Conservation (phyloP, 371 early-diverging fungal species). For the Rhizomucor miehei region DNA sequence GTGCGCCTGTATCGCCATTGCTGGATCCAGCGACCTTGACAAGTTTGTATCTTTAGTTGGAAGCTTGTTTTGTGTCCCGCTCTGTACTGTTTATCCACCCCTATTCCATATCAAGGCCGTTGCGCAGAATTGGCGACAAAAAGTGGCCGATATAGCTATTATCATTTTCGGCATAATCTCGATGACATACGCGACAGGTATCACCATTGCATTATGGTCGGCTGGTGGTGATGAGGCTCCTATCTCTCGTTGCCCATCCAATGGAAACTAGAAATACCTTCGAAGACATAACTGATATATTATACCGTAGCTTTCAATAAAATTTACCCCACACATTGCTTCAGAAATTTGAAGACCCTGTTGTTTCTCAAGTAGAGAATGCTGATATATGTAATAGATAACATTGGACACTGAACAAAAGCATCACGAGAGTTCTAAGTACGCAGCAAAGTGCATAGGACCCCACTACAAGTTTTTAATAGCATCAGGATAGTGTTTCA, state of each 20-base stretch:
- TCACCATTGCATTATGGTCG: slow-evolving; percentile 73
- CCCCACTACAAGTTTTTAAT: too few species aligned
- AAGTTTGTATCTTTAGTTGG: slow-evolving; percentile 87
- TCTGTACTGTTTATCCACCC: slow-evolving; percentile 81
- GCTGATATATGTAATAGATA: too few species aligned
- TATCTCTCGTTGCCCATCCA: slow-evolving; percentile 33
- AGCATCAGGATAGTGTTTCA: too few species aligned
- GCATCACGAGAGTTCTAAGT: too few species aligned
- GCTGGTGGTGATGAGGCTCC: slow-evolving; percentile 34
- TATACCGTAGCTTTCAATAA: not conserved
- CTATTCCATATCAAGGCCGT: slow-evolving; percentile 74
- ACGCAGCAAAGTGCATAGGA: too few species aligned
- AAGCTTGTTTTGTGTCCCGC: slow-evolving; percentile 56
- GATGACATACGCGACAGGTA: slow-evolving; percentile 74
- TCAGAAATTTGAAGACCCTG: too few species aligned
- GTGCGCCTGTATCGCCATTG: slow-evolving; percentile 70
- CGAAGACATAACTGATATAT: not conserved
- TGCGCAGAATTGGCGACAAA: slow-evolving; percentile 38
- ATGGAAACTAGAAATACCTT: slow-evolving; percentile 11
- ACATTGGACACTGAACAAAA: too few species aligned
- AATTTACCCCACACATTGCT: not conserved
- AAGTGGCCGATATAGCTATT: slow-evolving; percentile 53
- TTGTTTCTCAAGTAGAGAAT: too few species aligned
- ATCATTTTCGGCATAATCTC: slow-evolving; percentile 71
- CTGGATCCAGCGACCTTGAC: slow-evolving; percentile 72